Base-by-base conservation (phyloP, 2,329 filamentous ascomycete species). In the Phaeoacremonium minimum region DNA sequence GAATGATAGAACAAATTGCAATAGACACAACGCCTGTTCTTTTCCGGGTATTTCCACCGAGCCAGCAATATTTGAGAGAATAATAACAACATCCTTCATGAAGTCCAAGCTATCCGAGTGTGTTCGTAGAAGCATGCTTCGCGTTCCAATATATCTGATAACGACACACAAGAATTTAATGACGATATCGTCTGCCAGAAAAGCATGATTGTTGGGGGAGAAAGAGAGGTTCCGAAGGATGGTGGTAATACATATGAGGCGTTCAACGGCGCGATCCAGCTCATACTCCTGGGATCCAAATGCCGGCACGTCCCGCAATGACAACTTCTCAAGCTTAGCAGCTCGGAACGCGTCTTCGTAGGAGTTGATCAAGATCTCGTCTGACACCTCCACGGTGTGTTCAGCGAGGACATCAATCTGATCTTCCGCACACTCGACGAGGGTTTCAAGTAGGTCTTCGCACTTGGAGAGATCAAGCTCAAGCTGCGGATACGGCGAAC, bases 221-320 rank as follows among this genome's bases (percentile, higher is more conserved):
- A 95, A 96, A 0, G 93, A 97, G 13, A 96, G 74, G 49, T 98
- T 98, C 41, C 93, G 84, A 32, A 98, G 64, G 38, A 96, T 90
- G 0, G 88, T 95, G 2, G 89, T 95, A 46, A 97, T 85, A 52
- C 89, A 94, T 38, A 97, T 82, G 32, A 98, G 63, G 41, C 85
- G 80, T 49, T 96, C 90, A 4, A 90, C 89, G 3, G 90, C 86
- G 33, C 86, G 80, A 51, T 95, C 87, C 3, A 96, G 74, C 35
- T 91, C 80, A 56, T 95, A 91, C 18, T 83, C 84, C 12, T 73
- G 64, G 4, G 83, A 85, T 3, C 88, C 91, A 55, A 93, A 85
- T 22, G 77, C 73, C 1, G 83, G 77, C 15, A 85, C 70, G 33
- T 90, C 83, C 47, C 85, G 81, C 36, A 97, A 61, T 1, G 73